Conservation (phyloP, 331 rosid genomes). For the Malus hybrid region DNA sequence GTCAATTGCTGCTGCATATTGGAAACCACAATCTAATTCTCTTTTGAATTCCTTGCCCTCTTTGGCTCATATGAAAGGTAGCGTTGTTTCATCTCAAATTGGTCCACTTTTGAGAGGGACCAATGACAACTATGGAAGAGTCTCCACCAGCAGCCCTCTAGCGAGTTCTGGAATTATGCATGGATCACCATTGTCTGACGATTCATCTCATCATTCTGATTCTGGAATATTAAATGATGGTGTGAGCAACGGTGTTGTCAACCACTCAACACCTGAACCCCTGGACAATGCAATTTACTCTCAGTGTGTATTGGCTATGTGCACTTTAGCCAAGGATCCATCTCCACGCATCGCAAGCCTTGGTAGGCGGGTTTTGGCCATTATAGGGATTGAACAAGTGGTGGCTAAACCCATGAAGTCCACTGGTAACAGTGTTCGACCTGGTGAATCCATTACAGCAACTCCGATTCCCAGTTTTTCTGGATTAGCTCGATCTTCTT, state of each 20-base stretch:
- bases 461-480: conserved; percentile 39
- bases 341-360: conserved; percentile 90
- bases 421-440: conserved; percentile 26
- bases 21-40: conserved; percentile 89
- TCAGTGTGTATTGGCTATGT: conserved; percentile 83
- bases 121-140: conserved; percentile 62
- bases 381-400: conserved; percentile 91
- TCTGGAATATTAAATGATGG: conserved; percentile 81
- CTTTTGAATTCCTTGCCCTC: conserved; percentile 72
- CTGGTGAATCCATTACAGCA: conserved; percentile 39
- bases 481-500: conserved; percentile 85
- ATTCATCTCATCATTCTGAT: conserved; percentile 92
- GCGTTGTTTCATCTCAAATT: conserved; percentile 67
- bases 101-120: conserved; percentile 79
- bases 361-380: conserved; percentile 85
- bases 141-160: conserved; percentile 89
- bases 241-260: conserved; percentile 69
- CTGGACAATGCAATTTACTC: conserved; percentile 69
- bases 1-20: conserved; percentile 84
- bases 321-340: conserved; percentile 93
- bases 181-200: conserved; percentile 90
- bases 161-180: conserved; percentile 79
- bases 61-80: conserved; percentile 54
- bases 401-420: conserved; percentile 69
- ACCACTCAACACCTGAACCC: conserved; percentile 60